Conservation (phyloP, 2,329 filamentous ascomycete species). For the Fusarium newnesense region DNA sequence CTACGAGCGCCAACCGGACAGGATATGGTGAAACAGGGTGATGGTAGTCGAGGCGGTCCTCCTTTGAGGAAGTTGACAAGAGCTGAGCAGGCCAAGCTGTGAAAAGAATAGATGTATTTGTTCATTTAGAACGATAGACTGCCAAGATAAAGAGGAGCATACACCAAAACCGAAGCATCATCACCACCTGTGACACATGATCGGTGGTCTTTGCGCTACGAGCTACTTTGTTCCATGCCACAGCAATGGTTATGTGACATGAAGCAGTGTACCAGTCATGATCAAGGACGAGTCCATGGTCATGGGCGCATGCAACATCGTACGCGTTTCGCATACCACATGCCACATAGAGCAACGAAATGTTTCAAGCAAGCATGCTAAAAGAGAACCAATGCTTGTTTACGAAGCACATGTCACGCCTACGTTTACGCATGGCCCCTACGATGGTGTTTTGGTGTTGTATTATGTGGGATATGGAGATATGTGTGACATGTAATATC, state of each 20-base stretch:
- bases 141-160: not conserved
- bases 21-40: constrained; percentile 36
- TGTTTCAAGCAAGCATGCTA: not conserved
- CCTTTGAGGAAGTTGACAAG: constrained; percentile 38
- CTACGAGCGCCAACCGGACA: constrained; percentile 22
- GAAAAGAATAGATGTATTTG: not conserved
- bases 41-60: constrained; percentile 47
- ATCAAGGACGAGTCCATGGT: not conserved
- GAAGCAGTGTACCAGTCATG: not conserved
- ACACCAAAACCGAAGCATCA: not conserved
- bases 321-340: not conserved
- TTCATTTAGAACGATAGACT: not conserved
- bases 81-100: constrained; percentile 46
- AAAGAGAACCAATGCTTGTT: not conserved
- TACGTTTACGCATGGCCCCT: constrained; percentile 40
- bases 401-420: constrained; percentile 25
- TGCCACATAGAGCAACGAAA: no score
- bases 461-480: constrained; percentile 34
- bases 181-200: not conserved
- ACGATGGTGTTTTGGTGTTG: constrained; percentile 35
- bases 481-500: constrained; percentile 33
- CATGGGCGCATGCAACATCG: not conserved
- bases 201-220: not conserved
- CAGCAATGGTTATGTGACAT: not conserved
- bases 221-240: no score